phyloP scores from a whole-genome alignment of 2,329 filamentous ascomycete genomes.

The Trichoderma asperellum region DNA sequence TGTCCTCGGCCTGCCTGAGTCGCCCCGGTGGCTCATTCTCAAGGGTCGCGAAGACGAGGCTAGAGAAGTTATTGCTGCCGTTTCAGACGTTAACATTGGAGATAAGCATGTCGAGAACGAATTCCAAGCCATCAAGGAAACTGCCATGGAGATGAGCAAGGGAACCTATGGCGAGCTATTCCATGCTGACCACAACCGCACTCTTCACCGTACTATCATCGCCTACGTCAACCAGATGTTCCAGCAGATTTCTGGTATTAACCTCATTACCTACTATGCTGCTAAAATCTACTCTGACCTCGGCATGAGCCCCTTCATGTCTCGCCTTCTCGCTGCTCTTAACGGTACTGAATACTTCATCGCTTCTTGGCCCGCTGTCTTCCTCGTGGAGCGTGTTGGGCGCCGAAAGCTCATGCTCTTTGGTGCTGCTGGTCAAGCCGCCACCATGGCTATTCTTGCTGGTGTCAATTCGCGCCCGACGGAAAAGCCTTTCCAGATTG shows the following conservation, averaged over 20 bases:
- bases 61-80: conserved; percentile 51
- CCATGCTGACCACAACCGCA: conserved; percentile 59
- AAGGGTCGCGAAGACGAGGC: conserved; percentile 54
- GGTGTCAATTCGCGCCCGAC: conserved; percentile 58
- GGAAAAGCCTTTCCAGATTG: conserved; percentile 57
- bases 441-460: conserved; percentile 65
- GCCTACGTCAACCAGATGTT: conserved; percentile 67
- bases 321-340: conserved; percentile 58
- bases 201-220: conserved; percentile 62
- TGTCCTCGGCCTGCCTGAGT: conserved; percentile 59
- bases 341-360: conserved; percentile 59
- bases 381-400: conserved; percentile 67
- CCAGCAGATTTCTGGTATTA: conserved; percentile 66
- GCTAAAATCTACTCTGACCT: conserved; percentile 62
- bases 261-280: conserved; percentile 67
- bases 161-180: conserved; percentile 63
- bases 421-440: conserved; percentile 64
- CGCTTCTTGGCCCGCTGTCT: conserved; percentile 64
- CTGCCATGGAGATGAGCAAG: conserved; percentile 70
- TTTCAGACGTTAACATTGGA: conserved; percentile 58
- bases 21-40: conserved; percentile 53
- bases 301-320: conserved; percentile 56
- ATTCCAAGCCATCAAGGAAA: conserved; percentile 64
- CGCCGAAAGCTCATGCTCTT: conserved; percentile 74
- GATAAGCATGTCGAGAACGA: conserved; percentile 63